A percentile compares a stretch with the other conserved stretches of the same genome.
phyloP scores from a whole-genome alignment of 768 basidiomycete genomes.

The Lactarius vividus region DNA sequence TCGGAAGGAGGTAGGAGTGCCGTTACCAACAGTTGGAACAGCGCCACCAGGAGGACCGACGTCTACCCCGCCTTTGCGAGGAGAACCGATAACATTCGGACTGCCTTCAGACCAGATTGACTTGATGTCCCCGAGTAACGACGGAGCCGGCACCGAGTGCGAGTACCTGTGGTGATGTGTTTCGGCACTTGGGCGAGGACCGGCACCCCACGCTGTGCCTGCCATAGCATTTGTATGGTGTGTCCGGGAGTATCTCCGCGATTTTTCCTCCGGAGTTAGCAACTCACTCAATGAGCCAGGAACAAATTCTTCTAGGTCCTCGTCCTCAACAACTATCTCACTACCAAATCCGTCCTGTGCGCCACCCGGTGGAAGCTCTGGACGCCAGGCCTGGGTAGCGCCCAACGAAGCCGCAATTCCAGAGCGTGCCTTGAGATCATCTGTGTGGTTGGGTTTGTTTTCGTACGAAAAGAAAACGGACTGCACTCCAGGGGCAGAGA shows the following conservation, averaged over 20 bases:
- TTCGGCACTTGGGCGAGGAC: conserved; percentile 30
- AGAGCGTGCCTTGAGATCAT: conserved; percentile 41
- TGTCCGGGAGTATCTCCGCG: conserved; percentile 77
- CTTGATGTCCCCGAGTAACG: conserved; percentile 69
- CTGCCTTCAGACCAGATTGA: conserved; percentile 75
- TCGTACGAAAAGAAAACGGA: conserved; percentile 48
- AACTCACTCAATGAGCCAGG: conserved; percentile 87
- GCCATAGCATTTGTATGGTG: conserved; percentile 41
- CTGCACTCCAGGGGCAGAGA: conserved; percentile 70
- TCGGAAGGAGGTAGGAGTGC: conserved; percentile 54
- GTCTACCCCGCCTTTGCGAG: conserved; percentile 32
- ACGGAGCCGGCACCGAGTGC: conserved; percentile 76
- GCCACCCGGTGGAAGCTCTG: conserved; percentile 24
- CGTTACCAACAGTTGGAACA: conserved; percentile 34
- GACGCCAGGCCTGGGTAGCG: conserved; percentile 46
- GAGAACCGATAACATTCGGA: conserved; percentile 36
- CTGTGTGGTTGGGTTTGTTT: conserved; percentile 29
- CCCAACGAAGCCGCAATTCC: conserved; percentile 68
- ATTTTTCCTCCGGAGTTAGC: conserved; percentile 84
- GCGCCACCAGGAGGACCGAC: conserved; percentile 29
- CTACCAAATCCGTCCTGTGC: conserved; percentile 22
- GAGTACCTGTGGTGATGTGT: conserved; percentile 67
- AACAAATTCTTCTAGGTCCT: conserved; percentile 84
- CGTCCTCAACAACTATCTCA: conserved; percentile 57
- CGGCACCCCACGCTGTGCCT: conserved; percentile 23